These are phyloP conservation scores for Seiridium unicorne DNA, from an alignment of 2,329 filamentous ascomycete genomes.

Conservation along the genomic window DNA sequence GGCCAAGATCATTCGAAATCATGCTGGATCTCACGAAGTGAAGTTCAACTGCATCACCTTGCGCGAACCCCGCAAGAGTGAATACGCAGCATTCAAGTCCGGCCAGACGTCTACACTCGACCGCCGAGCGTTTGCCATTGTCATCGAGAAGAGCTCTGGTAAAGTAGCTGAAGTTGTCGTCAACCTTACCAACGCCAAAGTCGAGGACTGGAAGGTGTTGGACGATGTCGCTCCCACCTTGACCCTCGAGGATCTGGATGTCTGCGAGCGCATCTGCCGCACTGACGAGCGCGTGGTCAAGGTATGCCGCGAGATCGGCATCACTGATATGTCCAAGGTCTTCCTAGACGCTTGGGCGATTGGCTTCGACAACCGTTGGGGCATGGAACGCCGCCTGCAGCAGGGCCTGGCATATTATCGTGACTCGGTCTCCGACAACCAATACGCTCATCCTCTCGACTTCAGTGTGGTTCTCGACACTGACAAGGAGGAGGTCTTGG, in stretches of 20 bases:
- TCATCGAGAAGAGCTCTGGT: conserved; percentile 37
- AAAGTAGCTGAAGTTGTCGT: conserved; percentile 51
- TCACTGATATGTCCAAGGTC: conserved; percentile 80
- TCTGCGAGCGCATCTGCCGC: conserved; percentile 67
- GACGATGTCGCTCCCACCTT: conserved; percentile 49
- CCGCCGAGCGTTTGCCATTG: conserved; percentile 49
- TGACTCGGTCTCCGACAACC: conserved; percentile 67
- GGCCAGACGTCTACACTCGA: conserved; percentile 45
- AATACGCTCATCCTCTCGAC: conserved; percentile 61
- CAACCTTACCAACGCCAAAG: conserved; percentile 38
- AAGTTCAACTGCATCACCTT: conserved; percentile 65
- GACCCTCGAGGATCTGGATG: conserved; percentile 78
- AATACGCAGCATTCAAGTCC: conserved; percentile 60
- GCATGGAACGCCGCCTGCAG: conserved; percentile 68
- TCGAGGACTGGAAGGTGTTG: conserved; percentile 45
- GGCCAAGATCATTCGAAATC: conserved; percentile 44
- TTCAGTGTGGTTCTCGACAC: conserved; percentile 45
- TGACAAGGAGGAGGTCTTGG: conserved; percentile 41
- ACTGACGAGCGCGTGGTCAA: conserved; percentile 73
- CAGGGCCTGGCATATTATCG: conserved; percentile 83
- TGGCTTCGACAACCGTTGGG: conserved; percentile 77
- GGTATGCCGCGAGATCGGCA: conserved; percentile 72
- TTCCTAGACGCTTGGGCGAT: conserved; percentile 87
- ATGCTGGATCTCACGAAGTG: conserved; percentile 28
- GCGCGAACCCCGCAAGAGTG: conserved; percentile 61